Conservation (phyloP, 2,329 filamentous ascomycete genomes). For the Amphichorda felina region DNA sequence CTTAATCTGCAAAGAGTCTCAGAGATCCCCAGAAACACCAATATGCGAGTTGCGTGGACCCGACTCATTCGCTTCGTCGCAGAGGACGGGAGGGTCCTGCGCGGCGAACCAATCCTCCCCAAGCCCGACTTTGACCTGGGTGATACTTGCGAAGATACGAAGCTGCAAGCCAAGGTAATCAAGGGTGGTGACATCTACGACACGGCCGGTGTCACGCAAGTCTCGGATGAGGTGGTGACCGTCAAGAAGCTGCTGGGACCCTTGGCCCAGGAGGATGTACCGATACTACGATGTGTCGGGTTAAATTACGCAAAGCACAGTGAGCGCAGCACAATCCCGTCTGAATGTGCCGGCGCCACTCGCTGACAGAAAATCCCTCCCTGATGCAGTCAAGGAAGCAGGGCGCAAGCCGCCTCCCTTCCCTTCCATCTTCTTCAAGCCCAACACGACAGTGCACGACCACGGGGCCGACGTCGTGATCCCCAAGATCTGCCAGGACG, state of each 20-base stretch:
- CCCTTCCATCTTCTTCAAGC: slow-evolving; percentile 40
- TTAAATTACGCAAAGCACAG: slow-evolving; percentile 49
- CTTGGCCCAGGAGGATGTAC: slow-evolving; percentile 34
- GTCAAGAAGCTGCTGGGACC: slow-evolving; percentile 43
- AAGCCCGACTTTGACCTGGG: slow-evolving; percentile 34
- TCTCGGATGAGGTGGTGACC: slow-evolving; percentile 39
- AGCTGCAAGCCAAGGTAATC: slow-evolving; percentile 39
- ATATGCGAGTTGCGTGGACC: slow-evolving; percentile 27
- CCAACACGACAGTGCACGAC: slow-evolving; percentile 22
- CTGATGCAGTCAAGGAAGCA: slow-evolving; percentile 36
- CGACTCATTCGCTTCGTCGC: slow-evolving; percentile 42
- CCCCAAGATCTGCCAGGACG: slow-evolving; percentile 34
- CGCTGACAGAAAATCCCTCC: neutral
- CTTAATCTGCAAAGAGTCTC: neutral
- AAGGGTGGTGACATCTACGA: slow-evolving; percentile 36
- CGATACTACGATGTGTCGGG: slow-evolving; percentile 45
- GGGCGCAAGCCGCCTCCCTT: slow-evolving; percentile 35
- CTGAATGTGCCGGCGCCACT: too few relatives aligned
- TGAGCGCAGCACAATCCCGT: slow-evolving; percentile 8
- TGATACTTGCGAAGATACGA: slow-evolving; percentile 28
- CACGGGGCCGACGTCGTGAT: slow-evolving; percentile 26
- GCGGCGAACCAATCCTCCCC: slow-evolving; percentile 38
- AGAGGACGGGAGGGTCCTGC: slow-evolving; percentile 33
- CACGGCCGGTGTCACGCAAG: slow-evolving; percentile 27
- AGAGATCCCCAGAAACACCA: neutral